Evolutionary conservation across 202 grass and related monocot species (phyloP).

Genomic region (Schoenoplectus tabernaemontani): DNA sequence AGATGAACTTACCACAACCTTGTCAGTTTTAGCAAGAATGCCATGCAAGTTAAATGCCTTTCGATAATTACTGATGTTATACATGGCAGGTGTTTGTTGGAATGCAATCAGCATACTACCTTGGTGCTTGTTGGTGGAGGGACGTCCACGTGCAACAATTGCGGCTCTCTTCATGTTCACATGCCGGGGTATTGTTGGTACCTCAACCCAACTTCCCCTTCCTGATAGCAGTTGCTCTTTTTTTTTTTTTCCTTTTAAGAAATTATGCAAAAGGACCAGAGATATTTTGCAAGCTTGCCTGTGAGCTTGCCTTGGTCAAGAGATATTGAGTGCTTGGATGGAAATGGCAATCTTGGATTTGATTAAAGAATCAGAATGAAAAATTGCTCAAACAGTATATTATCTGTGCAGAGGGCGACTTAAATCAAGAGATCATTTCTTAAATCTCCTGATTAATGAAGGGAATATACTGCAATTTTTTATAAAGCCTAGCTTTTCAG

Average conservation of each 20-base stretch:
- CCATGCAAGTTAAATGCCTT: background rate
- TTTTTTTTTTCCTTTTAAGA: background rate
- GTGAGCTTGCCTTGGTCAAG: background rate
- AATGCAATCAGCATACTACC: conserved; percentile 78
- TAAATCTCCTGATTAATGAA: background rate
- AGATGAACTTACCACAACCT: too few relatives aligned
- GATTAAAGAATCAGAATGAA: background rate
- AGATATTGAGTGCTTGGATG: background rate
- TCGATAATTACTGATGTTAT: background rate
- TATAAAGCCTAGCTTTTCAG: background rate
- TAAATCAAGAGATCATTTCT: background rate
- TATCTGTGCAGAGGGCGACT: background rate
- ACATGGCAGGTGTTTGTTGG: conserved; percentile 65
- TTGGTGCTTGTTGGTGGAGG: conserved; percentile 69
- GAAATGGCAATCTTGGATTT: too few relatives aligned
- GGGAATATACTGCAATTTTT: background rate
- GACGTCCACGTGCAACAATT: conserved; percentile 51
- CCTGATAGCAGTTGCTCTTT: conserved; percentile 23
- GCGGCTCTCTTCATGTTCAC: conserved; percentile 90
- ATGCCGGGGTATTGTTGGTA: conserved; percentile 62
- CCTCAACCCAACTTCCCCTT: conserved; percentile 76
- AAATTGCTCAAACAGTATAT: background rate
- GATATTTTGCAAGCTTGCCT: background rate
- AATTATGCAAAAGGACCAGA: background rate
- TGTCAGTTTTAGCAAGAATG: background rate